Percentiles rank a stretch among this genome's conserved stretches.
phyloP scores from a whole-genome alignment of 176 grass and related monocot genomes.

The Eragrostis curvula region DNA sequence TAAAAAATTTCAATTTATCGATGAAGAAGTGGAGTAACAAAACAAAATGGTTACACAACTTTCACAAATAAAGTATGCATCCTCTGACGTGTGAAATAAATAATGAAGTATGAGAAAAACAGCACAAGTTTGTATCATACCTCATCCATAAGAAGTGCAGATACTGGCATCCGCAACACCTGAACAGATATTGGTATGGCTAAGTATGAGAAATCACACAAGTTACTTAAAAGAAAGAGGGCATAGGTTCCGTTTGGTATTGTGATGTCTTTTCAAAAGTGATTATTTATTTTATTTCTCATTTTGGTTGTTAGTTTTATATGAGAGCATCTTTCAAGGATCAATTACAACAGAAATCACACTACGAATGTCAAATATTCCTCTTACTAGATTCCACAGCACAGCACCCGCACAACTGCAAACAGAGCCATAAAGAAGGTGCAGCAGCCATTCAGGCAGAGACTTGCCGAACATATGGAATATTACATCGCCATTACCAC shows the following conservation, averaged over 20 bases:
- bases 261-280: not conserved
- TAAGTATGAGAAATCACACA: constrained; percentile 21
- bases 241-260: constrained; percentile 11
- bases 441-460: not conserved
- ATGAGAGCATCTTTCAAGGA: not conserved
- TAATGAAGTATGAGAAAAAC: constrained; percentile 5
- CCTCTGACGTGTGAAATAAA: constrained; percentile 5
- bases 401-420: constrained; percentile 17
- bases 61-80: constrained; percentile 15
- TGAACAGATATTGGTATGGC: constrained; percentile 35
- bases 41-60: not conserved
- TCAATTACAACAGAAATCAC: not conserved
- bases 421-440: not conserved
- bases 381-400: not conserved
- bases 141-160: constrained; percentile 72
- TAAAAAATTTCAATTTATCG: constrained; percentile 12
- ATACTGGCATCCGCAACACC: constrained; percentile 85
- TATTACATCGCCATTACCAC: too few species aligned
- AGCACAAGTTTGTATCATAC: constrained; percentile 38
- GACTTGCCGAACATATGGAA: not conserved
- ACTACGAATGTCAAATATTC: not conserved
- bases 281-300: not conserved
- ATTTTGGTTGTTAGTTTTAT: not conserved
- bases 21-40: not conserved
- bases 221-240: not conserved